A percentile compares a stretch with the other conserved stretches of the same genome.
These are phyloP conservation scores for Austroboletus niveus DNA, from an alignment of 1,284 basidiomycete genomes.

Conservation along the genomic window DNA sequence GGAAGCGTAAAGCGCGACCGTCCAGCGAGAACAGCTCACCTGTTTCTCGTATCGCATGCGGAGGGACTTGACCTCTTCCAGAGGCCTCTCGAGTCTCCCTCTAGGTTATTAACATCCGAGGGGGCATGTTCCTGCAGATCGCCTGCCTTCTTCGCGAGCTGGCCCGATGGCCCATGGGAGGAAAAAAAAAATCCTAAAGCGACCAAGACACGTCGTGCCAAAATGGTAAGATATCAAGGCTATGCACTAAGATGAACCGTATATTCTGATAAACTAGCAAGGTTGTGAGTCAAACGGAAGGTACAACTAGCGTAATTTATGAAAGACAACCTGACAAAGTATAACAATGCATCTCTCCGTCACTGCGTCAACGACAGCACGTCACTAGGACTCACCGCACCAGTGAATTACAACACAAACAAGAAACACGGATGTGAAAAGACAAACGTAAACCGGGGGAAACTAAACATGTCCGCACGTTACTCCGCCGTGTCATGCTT, in stretches of 20 bases:
- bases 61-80: constrained; percentile 86
- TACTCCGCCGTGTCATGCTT: constrained; percentile 8
- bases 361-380: neutral
- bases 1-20: neutral
- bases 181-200: constrained; percentile 39
- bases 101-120: constrained; percentile 24
- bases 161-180: constrained; percentile 38
- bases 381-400: neutral
- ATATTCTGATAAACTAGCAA: neutral
- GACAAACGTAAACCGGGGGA: neutral
- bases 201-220: too few relatives aligned
- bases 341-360: neutral
- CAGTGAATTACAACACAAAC: neutral
- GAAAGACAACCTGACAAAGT: neutral
- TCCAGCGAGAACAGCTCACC: constrained; percentile 42
- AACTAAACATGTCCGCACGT: neutral
- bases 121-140: constrained; percentile 22
- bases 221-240: neutral
- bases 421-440: neutral
- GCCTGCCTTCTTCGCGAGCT: constrained; percentile 40
- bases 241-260: too few relatives aligned
- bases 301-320: neutral
- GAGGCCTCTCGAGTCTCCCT: constrained; percentile 42
- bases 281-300: too few relatives aligned
- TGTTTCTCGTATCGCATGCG: constrained; percentile 94